Evolutionary conservation across 73 alveolate genomes (phyloP), one percentile per base, ranked within the genome.

Genomic region (Stentor roeselii): DNA sequence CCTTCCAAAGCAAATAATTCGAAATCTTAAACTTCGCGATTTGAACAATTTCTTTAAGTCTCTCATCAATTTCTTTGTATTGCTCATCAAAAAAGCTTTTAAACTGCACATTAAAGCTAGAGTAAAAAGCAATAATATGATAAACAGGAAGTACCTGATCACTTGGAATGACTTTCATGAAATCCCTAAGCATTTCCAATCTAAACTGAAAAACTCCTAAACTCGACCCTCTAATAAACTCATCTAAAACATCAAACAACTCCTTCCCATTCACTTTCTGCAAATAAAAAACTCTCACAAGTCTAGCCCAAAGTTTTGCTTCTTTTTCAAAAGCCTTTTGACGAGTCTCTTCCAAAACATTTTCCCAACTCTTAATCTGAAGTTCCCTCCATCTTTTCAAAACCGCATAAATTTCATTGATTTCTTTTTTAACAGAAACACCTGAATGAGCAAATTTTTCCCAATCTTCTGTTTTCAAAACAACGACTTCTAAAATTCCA

Each of bases 391-490:
- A 90, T 77, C 83, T 87, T 67, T 75, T 90, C 36, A 90, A 78
- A 59, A 90, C 30, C 39, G 89, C 90, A 86, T 83, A 84, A 82
- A 88, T 87, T 90, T 90, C 92, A 76, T 82, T 77, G 6, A 77
- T 59, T 34, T 83, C 76, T 60, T 84, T 78, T 82, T 86, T 86
- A 40, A 90, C 74, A 75, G 92, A 86, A 60, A 82, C 82, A 76
- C 83, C 91, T 76, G 91, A 85, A 11, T 93, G 82, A 40, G 99
- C 96, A 83, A 87, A 93, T 60, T 75, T 90, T 82, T 93, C 97
- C 96, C 97, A 95, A 75, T 95, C 99, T 39, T 95, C 95, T 14
- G 92, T 78, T 84, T 88, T 83, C 15, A 84, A 83, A 3, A 95
- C 85, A 11, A 95, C 84, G 3, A 89, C 83, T 77, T 95, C 98